Evolutionary conservation across 1,284 basidiomycete genomes (phyloP).

Genomic region (Boletellus deceptivus): DNA sequence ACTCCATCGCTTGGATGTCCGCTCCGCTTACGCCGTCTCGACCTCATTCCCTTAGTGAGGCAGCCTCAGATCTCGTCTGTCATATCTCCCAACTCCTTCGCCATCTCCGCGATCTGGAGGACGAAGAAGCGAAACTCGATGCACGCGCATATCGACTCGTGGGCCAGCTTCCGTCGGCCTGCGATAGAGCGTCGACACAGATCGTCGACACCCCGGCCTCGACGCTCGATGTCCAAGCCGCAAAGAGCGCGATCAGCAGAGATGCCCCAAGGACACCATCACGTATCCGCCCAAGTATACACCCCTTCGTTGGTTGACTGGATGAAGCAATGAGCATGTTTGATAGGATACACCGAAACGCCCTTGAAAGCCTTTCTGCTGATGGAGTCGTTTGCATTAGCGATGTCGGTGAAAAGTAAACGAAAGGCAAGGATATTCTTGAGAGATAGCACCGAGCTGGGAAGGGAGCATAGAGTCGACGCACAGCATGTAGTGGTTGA

Average conservation of each 20-base stretch:
- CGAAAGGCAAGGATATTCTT: slow-evolving; percentile 27
- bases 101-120: slow-evolving; percentile 22
- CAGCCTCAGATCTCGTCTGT: slow-evolving; percentile 13
- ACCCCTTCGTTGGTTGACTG: neutral
- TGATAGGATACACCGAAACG: slow-evolving; percentile 20
- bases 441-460: slow-evolving; percentile 16
- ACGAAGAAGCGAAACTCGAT: slow-evolving; percentile 23
- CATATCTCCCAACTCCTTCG: slow-evolving; percentile 21
- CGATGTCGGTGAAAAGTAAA: slow-evolving; percentile 27
- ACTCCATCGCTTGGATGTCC: neutral
- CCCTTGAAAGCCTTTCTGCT: slow-evolving; percentile 21
- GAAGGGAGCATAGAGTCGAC: slow-evolving; percentile 22
- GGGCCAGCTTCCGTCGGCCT: neutral
- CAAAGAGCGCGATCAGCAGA: neutral
- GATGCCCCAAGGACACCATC: slow-evolving; percentile 5
- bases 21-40: neutral
- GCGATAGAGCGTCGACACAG: neutral
- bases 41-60: slow-evolving; percentile 9
- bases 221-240: neutral
- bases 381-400: slow-evolving; percentile 19
- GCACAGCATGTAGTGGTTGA: neutral
- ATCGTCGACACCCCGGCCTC: slow-evolving; percentile 3
- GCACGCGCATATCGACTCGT: slow-evolving; percentile 15
- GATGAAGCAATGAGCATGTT: neutral
- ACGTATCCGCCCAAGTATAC: slow-evolving; percentile 12